Conservation (phyloP, 495 filamentous ascomycete species). For the Talaromyces nanjingensis region DNA sequence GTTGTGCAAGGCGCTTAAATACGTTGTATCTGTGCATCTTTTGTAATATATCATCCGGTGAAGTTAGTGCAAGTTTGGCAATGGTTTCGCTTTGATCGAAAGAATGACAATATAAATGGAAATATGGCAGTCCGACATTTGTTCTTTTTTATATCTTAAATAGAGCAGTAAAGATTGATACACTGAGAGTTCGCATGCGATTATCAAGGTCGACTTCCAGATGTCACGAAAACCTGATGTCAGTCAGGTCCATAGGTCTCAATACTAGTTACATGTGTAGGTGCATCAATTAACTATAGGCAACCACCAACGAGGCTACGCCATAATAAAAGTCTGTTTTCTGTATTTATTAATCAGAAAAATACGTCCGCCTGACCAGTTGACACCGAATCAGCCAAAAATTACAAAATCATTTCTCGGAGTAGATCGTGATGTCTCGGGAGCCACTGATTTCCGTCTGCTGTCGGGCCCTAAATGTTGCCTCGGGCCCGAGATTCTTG, state of each 20-base stretch:
- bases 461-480: neutral
- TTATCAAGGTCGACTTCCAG: too few relatives aligned
- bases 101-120: neutral
- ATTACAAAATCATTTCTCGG: neutral
- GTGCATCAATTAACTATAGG: neutral
- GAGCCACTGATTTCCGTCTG: neutral
- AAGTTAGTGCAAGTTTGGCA: neutral
- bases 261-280: neutral
- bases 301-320: neutral
- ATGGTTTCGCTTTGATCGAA: neutral
- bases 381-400: neutral
- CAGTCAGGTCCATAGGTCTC: neutral
- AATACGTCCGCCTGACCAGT: neutral
- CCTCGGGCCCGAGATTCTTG: neutral
- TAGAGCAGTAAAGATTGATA: neutral
- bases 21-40: neutral
- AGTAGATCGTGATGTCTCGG: neutral
- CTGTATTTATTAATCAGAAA: neutral
- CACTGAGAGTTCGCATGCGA: neutral
- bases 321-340: neutral
- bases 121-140: neutral
- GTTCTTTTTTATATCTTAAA: too few relatives aligned
- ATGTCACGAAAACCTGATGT: neutral
- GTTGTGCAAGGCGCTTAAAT: conserved; percentile 1
- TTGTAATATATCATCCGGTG: neutral